Evolutionary conservation across 495 filamentous ascomycete genomes (phyloP), one percentile per base, ranked within the genome.

Genomic region (Lichenothelia convexa): DNA sequence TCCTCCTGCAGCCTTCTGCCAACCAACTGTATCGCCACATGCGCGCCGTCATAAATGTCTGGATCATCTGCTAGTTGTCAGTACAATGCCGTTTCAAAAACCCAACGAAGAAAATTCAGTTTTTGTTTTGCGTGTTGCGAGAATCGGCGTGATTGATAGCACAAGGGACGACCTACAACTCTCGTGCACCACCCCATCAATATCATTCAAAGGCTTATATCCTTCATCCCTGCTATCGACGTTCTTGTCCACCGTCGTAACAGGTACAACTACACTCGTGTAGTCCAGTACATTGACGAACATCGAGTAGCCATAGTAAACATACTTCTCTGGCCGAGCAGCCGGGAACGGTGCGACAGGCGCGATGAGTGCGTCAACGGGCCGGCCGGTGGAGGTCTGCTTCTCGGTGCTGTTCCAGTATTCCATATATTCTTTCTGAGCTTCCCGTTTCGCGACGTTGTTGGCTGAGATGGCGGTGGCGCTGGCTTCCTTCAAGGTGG

Each of bases 391-490:
- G 7, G 61, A 59, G 1, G 70, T 76, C 12, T 57, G 22, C 16
- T 58, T 44, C 1, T 51, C 54, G 0, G 73, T 80, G 30, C 53
- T 65, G 43, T 76, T 73, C 75, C 75, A 80, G 53, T 77, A 79
- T 21, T 75, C 71, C 63, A 73, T 63, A 42, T 78, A 78, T 30
- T 64, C 59, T 45, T 73, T 75, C 49, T 72, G 68, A 35, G 65
- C 64, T 30, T 68, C 56, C 7, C 73, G 61, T 41, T 71, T 68
- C n/a, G 52, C 45, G 8, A 79, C 53, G 37, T 78, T 79, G 13
- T 61, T 41, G 16, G 50, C 61, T 7, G 69, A 59, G 31, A 78
- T 64, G 9, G 65, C 55, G 4, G 44, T 55, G 0, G 66, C 67
- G 21, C 44, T 61, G 19, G 42, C 49, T 44, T 63, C 45, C 31